These are phyloP conservation scores for Dianthus caryophyllus DNA, from an alignment of 148 eudicot genomes.

Conservation along the genomic window DNA sequence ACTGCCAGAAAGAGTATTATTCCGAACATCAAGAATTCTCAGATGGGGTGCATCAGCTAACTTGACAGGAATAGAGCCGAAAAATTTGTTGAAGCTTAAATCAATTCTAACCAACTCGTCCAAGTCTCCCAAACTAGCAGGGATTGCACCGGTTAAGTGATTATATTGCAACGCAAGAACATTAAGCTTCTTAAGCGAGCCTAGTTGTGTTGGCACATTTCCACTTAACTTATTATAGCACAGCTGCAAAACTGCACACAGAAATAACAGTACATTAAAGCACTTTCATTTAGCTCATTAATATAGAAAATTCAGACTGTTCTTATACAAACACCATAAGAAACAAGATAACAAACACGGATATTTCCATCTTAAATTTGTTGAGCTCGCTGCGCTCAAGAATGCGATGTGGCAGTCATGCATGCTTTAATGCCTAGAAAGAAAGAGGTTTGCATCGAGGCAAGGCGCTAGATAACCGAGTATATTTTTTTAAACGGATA, in stretches of 20 bases:
- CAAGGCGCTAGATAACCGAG: too few species aligned
- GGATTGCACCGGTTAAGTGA: constrained; percentile 72
- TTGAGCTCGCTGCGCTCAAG: too few species aligned
- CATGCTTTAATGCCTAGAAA: too few species aligned
- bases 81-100: constrained; percentile 66
- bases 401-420: too few species aligned
- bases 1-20: constrained; percentile 75
- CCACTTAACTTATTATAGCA: constrained; percentile 76
- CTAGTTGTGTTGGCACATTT: constrained; percentile 68
- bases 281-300: constrained; percentile 8
- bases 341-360: not conserved
- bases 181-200: constrained; percentile 64
- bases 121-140: constrained; percentile 75
- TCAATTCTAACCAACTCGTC: constrained; percentile 62
- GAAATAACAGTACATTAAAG: constrained; percentile 20
- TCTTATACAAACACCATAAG: not conserved
- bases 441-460: too few species aligned
- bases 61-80: constrained; percentile 75
- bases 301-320: not conserved
- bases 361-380: too few species aligned
- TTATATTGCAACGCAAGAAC: constrained; percentile 79
- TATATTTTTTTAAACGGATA: too few species aligned
- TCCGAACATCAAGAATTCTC: constrained; percentile 57
- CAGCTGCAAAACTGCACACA: constrained; percentile 66
- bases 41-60: constrained; percentile 58